Conservation (phyloP, 768 basidiomycete species). For the Tulasnella sp. region DNA sequence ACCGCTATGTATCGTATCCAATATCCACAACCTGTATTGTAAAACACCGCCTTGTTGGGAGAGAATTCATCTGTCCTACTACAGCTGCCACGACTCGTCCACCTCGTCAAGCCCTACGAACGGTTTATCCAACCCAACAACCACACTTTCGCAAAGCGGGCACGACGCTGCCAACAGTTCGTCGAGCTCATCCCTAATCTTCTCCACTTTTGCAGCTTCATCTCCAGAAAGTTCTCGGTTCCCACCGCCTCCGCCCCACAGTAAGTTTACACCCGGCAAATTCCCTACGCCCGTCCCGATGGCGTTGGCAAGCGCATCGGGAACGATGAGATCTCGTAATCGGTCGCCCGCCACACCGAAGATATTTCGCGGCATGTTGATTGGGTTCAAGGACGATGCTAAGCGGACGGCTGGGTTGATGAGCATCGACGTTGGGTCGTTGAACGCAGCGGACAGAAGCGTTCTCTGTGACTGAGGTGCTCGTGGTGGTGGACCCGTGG, state of each 20-base stretch:
- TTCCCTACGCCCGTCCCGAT: conserved; percentile 38
- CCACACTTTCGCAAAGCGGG: conserved; percentile 84
- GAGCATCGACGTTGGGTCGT: conserved; percentile 21
- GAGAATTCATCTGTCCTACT: too few relatives aligned
- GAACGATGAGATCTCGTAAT: conserved; percentile 82
- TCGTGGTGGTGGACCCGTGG: conserved; percentile 22
- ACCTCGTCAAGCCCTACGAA: conserved; percentile 71
- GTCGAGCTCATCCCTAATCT: conserved; percentile 72
- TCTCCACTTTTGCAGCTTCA: conserved; percentile 48
- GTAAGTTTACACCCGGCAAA: conserved; percentile 24
- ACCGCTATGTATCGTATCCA: too few relatives aligned
- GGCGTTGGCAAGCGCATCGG: conserved; percentile 79
- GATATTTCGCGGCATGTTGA: conserved; percentile 61
- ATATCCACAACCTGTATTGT: too few relatives aligned
- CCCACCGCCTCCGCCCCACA: conserved; percentile 30
- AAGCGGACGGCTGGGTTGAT: conserved; percentile 16
- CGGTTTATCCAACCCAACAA: conserved; percentile 73
- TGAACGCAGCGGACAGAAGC: conserved; percentile 65
- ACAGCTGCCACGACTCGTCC: conserved; percentile 68
- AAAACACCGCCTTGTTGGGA: too few relatives aligned
- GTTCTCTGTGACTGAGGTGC: conserved; percentile 48
- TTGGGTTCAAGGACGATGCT: conserved; percentile 30
- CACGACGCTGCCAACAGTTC: conserved; percentile 80
- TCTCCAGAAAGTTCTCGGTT: conserved; percentile 25
- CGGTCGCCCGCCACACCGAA: conserved; percentile 67